Conservation (phyloP, 495 filamentous ascomycete species). For the Aspergillus incahuasiensis region DNA sequence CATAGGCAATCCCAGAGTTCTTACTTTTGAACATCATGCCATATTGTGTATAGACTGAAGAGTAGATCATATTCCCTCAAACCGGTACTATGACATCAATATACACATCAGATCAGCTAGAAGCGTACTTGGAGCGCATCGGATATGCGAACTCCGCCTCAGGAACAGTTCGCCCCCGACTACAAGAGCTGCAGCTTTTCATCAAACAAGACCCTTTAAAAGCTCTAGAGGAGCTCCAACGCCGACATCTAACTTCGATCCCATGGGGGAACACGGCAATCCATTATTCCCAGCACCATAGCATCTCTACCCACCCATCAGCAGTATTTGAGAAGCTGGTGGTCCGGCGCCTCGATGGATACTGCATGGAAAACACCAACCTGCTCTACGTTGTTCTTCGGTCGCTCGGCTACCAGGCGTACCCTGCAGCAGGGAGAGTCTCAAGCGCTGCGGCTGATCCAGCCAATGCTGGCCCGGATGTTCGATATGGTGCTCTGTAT, state of each 20-base stretch:
- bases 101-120: slow-evolving; percentile 29
- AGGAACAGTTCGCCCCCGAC: slow-evolving; percentile 4
- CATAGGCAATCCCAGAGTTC: too few species aligned
- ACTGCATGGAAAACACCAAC: slow-evolving; percentile 73
- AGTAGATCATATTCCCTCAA: not conserved
- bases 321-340: slow-evolving; percentile 64
- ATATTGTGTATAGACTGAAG: not conserved
- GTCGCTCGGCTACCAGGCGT: slow-evolving; percentile 55
- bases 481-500: slow-evolving; percentile 24
- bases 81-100: slow-evolving; percentile 7
- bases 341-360: slow-evolving; percentile 59
- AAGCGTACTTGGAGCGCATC: slow-evolving; percentile 33
- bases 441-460: slow-evolving; percentile 20
- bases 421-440: slow-evolving; percentile 43
- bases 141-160: slow-evolving; percentile 18
- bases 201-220: slow-evolving; percentile 22
- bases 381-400: slow-evolving; percentile 59
- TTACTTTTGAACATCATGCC: not conserved
- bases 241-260: slow-evolving; percentile 51
- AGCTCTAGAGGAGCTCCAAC: slow-evolving; percentile 27
- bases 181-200: slow-evolving; percentile 19
- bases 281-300: slow-evolving; percentile 53
- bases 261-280: slow-evolving; percentile 65
- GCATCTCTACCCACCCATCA: slow-evolving; percentile 53
- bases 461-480: slow-evolving; percentile 7